Percentiles rank a stretch among this genome's conserved stretches.
phyloP scores from a whole-genome alignment of 176 grass and related monocot species.

The Otatea glauca region DNA sequence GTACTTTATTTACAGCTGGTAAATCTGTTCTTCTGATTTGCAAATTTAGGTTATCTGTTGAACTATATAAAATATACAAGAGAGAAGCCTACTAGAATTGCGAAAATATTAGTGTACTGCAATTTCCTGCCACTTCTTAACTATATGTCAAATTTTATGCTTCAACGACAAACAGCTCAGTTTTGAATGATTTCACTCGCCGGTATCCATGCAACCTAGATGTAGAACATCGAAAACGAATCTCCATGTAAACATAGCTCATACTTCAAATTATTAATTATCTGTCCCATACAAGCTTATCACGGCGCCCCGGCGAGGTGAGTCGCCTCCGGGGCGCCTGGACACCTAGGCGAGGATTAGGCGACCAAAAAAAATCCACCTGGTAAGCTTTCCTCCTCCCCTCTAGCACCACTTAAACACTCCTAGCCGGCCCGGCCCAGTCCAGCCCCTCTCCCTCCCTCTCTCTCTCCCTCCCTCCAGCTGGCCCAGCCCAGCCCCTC shows the following conservation, averaged over 20 bases:
- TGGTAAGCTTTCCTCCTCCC: too few relatives aligned
- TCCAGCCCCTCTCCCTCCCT: too few relatives aligned
- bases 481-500: too few relatives aligned
- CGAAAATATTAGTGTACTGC: background rate
- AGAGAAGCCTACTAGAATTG: background rate
- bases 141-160: background rate
- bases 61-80: background rate
- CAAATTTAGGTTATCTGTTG: background rate
- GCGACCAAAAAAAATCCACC: too few relatives aligned
- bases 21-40: constrained; percentile 13
- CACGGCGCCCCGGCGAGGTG: too few relatives aligned
- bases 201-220: background rate
- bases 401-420: too few relatives aligned
- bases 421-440: too few relatives aligned
- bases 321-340: too few relatives aligned
- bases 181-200: constrained; percentile 12
- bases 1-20: constrained; percentile 2
- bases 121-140: constrained; percentile 6
- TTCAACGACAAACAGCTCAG: background rate
- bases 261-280: background rate
- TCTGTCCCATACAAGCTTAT: background rate
- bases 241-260: background rate
- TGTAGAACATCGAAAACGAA: background rate
- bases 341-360: too few relatives aligned
- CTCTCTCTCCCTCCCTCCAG: too few relatives aligned